A percentile compares a stretch with the other conserved stretches of the same genome.
Evolutionary conservation across 2,329 filamentous ascomycete genomes (phyloP).

Genomic region (Arthrobotrys conoides): DNA sequence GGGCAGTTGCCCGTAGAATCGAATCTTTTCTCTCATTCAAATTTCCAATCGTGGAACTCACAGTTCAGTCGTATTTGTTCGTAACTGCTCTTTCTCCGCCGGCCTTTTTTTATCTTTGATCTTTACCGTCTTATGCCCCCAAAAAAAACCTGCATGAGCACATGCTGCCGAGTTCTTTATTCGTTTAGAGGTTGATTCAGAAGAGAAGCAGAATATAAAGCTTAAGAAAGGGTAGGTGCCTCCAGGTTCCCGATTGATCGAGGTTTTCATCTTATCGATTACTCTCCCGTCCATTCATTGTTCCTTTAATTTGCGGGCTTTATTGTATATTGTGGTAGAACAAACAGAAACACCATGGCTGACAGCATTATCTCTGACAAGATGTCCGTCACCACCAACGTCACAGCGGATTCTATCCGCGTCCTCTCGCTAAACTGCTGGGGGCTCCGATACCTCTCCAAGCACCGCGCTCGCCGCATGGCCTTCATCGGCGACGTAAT

Average conservation of each 20-base stretch:
- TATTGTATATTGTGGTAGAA: not conserved
- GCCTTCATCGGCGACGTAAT: conserved; percentile 85
- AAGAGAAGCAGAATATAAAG: conserved; percentile 43
- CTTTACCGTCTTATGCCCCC: conserved; percentile 2
- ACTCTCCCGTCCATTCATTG: not conserved
- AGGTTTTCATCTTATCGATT: conserved; percentile 12
- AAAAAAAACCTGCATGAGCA: conserved; percentile 14
- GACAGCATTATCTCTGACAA: conserved; percentile 41
- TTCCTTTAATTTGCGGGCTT: not conserved
- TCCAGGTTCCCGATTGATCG: conserved; percentile 25
- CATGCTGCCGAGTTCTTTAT: conserved; percentile 47
- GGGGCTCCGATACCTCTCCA: conserved; percentile 90
- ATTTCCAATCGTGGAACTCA: conserved; percentile 51
- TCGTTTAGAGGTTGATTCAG: not conserved
- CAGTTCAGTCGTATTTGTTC: conserved; percentile 19
- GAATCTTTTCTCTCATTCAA: conserved; percentile 45
- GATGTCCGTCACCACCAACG: conserved; percentile 31
- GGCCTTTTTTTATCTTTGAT: conserved; percentile 20
- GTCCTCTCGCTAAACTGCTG: conserved; percentile 95
- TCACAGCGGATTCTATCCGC: conserved; percentile 71
- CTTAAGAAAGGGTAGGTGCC: conserved; percentile 19
- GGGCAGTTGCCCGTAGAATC: conserved; percentile 47
- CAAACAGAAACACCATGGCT: conserved; percentile 25
- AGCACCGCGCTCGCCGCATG: conserved; percentile 82
- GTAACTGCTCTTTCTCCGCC: conserved; percentile 34